phyloP scores from a whole-genome alignment of 768 basidiomycete genomes.

The Mycena rosella region DNA sequence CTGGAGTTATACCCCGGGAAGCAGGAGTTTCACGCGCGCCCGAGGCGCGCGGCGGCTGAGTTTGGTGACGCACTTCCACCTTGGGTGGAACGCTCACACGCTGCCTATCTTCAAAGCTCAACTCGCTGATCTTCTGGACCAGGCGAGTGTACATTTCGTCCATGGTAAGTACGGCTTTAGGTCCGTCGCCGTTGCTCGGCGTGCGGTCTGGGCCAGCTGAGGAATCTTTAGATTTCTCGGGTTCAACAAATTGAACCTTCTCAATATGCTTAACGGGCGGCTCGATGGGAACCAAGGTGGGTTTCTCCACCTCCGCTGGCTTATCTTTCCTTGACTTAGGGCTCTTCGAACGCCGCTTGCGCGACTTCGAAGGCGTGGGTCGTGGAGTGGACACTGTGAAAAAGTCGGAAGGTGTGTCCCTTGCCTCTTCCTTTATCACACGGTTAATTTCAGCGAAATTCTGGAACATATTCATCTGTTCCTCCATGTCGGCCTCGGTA shows the following conservation, averaged over 20 bases:
- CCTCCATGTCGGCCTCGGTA: not conserved
- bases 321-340: not conserved
- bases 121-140: conserved; percentile 6
- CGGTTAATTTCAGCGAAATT: conserved; percentile 17
- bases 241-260: not conserved
- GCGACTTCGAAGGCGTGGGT: not conserved
- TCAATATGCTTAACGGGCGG: not conserved
- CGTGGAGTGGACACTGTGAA: not conserved
- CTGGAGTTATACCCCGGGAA: not conserved
- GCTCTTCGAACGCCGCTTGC: conserved; percentile 1
- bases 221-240: not conserved
- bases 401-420: not conserved
- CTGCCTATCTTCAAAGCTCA: not conserved
- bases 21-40: not conserved
- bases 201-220: not conserved
- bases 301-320: not conserved
- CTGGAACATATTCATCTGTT: not conserved
- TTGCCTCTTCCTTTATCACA: conserved; percentile 3
- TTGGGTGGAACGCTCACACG: not conserved
- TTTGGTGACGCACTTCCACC: not conserved
- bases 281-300: not conserved
- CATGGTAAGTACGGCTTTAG: not conserved
- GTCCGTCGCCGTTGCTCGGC: not conserved
- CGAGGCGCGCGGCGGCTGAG: not conserved
- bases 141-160: conserved; percentile 5